A percentile compares a stretch with the other conserved stretches of the same genome.
Conservation (phyloP, 371 early-diverging fungal species). For the Smittium culicis region DNA sequence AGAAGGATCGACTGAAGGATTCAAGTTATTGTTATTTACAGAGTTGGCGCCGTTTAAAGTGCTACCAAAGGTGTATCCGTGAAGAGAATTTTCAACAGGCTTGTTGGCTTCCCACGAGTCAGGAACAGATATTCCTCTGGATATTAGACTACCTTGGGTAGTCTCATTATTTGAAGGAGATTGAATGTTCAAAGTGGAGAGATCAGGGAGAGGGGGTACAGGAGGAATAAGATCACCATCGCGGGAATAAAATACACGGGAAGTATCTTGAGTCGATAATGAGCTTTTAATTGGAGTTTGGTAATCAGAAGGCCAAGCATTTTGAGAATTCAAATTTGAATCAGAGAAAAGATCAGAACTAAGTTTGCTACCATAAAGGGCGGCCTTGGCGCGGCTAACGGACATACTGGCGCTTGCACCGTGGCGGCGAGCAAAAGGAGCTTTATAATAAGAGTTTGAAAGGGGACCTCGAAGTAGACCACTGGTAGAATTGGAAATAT, state of each 20-base stretch:
- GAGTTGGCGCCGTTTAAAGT: too few species aligned
- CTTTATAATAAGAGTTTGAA: conserved; percentile 24
- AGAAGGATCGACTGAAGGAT: not conserved
- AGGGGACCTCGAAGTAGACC: conserved; percentile 31
- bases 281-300: not conserved
- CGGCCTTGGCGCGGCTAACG: not conserved
- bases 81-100: not conserved
- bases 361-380: not conserved
- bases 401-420: conserved; percentile 6
- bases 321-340: not conserved
- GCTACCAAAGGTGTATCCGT: conserved; percentile 2
- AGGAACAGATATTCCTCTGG: conserved; percentile 1
- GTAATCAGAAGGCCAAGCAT: not conserved
- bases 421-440: conserved; percentile 18
- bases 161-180: not conserved
- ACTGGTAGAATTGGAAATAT: conserved; percentile 8
- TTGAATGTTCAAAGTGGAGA: not conserved
- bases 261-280: not conserved
- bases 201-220: conserved; percentile 2
- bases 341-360: not conserved
- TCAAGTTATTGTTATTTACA: not conserved
- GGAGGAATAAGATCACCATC: not conserved
- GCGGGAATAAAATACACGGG: not conserved
- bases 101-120: not conserved
- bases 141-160: not conserved